Evolutionary conservation across 148 eudicot genomes (phyloP), one percentile per base, ranked within the genome.

Genomic region (Silene conica): DNA sequence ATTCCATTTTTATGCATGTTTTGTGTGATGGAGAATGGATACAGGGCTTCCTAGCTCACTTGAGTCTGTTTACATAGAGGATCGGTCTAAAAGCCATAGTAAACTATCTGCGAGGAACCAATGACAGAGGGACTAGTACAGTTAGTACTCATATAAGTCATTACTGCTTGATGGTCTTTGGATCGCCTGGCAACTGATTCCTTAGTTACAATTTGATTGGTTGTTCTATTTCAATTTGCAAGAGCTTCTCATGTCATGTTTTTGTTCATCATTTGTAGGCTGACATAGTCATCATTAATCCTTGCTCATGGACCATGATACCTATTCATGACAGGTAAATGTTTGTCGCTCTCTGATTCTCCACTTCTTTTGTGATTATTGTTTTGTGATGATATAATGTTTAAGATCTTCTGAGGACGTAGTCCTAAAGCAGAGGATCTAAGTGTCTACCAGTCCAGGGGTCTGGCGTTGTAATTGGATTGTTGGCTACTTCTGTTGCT

Each of bases 231-330:
- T 9, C 15, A 26, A 5, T 46, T 67, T 69, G 15, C 25, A 19
- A 4, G 56, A 43, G 62, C 73, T 80, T 18, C 31, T 12, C 22
- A 48, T 73, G 73, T 74, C 70, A n/a, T 67, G 31, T 63, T 63
- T 71, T 67, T 72, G 3, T 43, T 50, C 59, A 8, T 73, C 16
- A 60, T 63, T 64, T 76, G 34, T 77, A 94, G 98, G 98, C 98
- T 77, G 98, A 94, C 73, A 70, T 94, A 76, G 70, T 94, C 55
- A 69, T 89, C 50, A 76, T 94, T 64, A 83, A 91, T 86, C 93
- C 98, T 82, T 85, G 74, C 78, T 86, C 90, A 15, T 94, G 98
- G 98, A 81, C 97, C 56, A 94, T 94, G 98, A 73, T 84, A 68
- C 97, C 98, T 43, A 55, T 91, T 72, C 91, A 89, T 79, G 98